Percentiles rank a stretch among this genome's conserved stretches.
These are phyloP conservation scores for Puccinia hordei DNA, from an alignment of 1,284 basidiomycete species.

Conservation along the genomic window DNA sequence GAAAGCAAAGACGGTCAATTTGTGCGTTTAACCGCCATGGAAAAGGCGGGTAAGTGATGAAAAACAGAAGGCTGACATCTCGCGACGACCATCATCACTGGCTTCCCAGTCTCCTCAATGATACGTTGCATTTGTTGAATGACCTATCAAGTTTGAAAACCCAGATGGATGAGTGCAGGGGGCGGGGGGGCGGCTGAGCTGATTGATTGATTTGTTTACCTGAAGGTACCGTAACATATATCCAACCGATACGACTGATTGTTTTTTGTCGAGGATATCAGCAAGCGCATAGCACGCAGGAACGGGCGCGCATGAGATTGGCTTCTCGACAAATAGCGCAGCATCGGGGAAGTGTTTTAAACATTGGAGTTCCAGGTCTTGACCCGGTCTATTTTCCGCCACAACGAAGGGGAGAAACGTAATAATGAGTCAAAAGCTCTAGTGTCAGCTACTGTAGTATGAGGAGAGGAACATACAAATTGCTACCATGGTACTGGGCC, in stretches of 20 bases:
- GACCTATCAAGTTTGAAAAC: slow-evolving; percentile 59
- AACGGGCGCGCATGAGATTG: slow-evolving; percentile 79
- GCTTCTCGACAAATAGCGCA: slow-evolving; percentile 94
- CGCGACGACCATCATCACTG: slow-evolving; percentile 50
- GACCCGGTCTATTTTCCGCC: slow-evolving; percentile 66
- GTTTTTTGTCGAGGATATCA: slow-evolving; percentile 55
- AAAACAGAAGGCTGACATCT: slow-evolving; percentile 36
- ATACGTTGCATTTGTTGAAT: slow-evolving; percentile 59
- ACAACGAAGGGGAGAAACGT: slow-evolving; percentile 77
- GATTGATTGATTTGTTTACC: not conserved
- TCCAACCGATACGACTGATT: slow-evolving; percentile 85
- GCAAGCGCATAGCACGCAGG: slow-evolving; percentile 61
- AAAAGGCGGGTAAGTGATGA: not conserved
- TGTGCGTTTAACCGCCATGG: no score
- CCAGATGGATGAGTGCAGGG: slow-evolving; percentile 55
- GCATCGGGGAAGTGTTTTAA: slow-evolving; percentile 84
- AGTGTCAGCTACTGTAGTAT: no score
- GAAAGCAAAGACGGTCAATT: no score
- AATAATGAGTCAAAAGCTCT: slow-evolving; percentile 86
- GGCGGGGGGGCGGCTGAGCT: not conserved
- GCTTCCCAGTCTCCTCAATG: slow-evolving; percentile 45
- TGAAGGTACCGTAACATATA: slow-evolving; percentile 62
- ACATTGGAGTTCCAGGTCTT: slow-evolving; percentile 87
- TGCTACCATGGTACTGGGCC: slow-evolving; percentile 52
- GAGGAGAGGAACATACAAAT: slow-evolving; percentile 21